Base-by-base conservation (phyloP, 2,329 filamentous ascomycete genomes). In the Pseudogymnoascus sp. region DNA sequence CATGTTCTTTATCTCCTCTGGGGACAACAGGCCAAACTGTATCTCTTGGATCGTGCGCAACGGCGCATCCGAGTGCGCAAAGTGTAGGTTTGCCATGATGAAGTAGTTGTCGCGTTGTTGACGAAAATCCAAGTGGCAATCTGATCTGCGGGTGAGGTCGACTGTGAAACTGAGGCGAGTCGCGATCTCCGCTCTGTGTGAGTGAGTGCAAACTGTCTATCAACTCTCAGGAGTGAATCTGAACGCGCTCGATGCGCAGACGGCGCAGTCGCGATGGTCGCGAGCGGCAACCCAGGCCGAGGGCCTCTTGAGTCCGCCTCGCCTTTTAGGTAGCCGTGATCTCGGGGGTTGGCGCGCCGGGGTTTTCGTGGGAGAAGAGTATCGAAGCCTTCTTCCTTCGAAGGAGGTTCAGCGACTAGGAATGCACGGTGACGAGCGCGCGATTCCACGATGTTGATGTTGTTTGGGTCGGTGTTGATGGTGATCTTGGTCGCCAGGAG, bases 1-100 rank as follows among this genome's bases (percentile, higher is more conserved):
- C 91, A 97, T 96, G 73, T 89, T 93, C 82, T 99, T 97, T 78
- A 97, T 96, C 81, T 99, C 96, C 76, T 99, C 95, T 26, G 95
- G 95, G 37, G 95, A 96, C 77, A 99, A 86, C 75, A 99, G 85
- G 74, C 95, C 95, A 75, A 99, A 99, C 82, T 99, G 96, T 72
- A 99, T 96, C 83, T 99, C 96, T 83, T 97, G 89, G 73, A 99
- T 93, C 69, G 90, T 96, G 82, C 95, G 93, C 84, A 97, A 84
- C 77, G 93, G 93, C 85, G 90, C 93, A 84, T 90, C 93, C 76
- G 91, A 96, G 79, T 92, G 91, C 74, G 89, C 83, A 74, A 96
- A 96, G 76, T 88, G 88, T 70, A 93, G 87, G 79, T 96, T 96
- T 80, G 93, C 85, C 95, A 99, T 96, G 74, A 73, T 90, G 78